These are phyloP conservation scores for Pseudogymnoascus sp. DNA, from an alignment of 2,329 filamentous ascomycete genomes.

Conservation along the genomic window DNA sequence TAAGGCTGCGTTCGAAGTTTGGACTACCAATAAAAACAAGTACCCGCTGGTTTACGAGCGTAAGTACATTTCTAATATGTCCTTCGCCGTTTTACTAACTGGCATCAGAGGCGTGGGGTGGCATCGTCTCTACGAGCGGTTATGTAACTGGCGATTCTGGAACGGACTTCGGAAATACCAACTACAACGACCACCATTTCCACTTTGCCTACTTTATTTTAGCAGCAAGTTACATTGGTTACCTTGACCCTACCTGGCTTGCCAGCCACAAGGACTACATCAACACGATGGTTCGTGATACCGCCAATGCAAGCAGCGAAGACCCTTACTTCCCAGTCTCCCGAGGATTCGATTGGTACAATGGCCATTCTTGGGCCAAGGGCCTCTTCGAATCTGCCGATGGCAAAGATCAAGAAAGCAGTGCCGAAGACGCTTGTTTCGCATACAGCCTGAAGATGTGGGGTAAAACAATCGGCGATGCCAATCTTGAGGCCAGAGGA, in stretches of 20 bases:
- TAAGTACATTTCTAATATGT: slow-evolving; percentile 29
- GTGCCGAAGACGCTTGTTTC: slow-evolving; percentile 83
- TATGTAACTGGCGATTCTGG: slow-evolving; percentile 63
- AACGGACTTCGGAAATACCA: slow-evolving; percentile 83
- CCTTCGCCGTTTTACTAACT: slow-evolving; percentile 13
- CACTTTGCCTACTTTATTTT: slow-evolving; percentile 89
- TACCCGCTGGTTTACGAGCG: slow-evolving; percentile 59
- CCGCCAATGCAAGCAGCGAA: slow-evolving; percentile 63
- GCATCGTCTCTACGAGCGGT: slow-evolving; percentile 67
- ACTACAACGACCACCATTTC: slow-evolving; percentile 71
- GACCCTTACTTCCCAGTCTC: slow-evolving; percentile 77
- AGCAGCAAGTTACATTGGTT: slow-evolving; percentile 72
- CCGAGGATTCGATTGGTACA: slow-evolving; percentile 85
- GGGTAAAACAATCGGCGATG: slow-evolving; percentile 71
- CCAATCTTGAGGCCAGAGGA: slow-evolving; percentile 65
- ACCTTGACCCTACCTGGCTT: slow-evolving; percentile 71
- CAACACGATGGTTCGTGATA: slow-evolving; percentile 75
- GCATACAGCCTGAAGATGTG: slow-evolving; percentile 90
- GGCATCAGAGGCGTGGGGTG: slow-evolving; percentile 60
- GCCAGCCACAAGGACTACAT: slow-evolving; percentile 68
- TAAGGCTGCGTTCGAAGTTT: slow-evolving; percentile 59
- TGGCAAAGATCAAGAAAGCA: slow-evolving; percentile 81
- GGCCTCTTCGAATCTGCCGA: slow-evolving; percentile 64
- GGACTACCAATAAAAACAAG: slow-evolving; percentile 60
- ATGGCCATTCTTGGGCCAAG: slow-evolving; percentile 91